phyloP scores from a whole-genome alignment of 2,329 filamentous ascomycete species.

The Geoglossum cookeanum region DNA sequence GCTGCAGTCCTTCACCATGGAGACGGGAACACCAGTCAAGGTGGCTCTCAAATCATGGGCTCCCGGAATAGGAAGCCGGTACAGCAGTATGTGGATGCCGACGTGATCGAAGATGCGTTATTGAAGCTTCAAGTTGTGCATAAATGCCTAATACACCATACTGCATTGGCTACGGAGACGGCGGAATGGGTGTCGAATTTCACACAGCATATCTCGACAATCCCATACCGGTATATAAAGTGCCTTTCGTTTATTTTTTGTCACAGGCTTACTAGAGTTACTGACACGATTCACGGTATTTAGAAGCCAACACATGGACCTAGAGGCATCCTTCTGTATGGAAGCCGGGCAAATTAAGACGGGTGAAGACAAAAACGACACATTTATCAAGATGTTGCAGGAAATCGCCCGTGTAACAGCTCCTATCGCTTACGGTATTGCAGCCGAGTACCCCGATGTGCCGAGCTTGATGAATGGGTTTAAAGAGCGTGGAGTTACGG shows the following conservation, averaged over 20 bases:
- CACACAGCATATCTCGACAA: slow-evolving; percentile 60
- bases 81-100: slow-evolving; percentile 41
- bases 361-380: slow-evolving; percentile 45
- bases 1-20: slow-evolving; percentile 36
- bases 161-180: slow-evolving; percentile 37
- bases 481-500: slow-evolving; percentile 35
- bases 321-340: slow-evolving; percentile 54
- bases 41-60: background rate
- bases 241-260: background rate
- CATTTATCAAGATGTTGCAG: slow-evolving; percentile 57
- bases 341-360: slow-evolving; percentile 55
- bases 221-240: slow-evolving; percentile 42
- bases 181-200: slow-evolving; percentile 55
- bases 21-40: background rate
- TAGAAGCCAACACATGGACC: slow-evolving; percentile 24
- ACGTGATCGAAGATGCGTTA: slow-evolving; percentile 50
- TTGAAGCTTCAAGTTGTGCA: slow-evolving; percentile 51
- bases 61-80: slow-evolving; percentile 22
- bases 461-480: slow-evolving; percentile 39
- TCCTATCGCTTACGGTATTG: slow-evolving; percentile 51
- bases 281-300: slow-evolving; percentile 17
- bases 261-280: background rate
- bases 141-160: slow-evolving; percentile 50
- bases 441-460: slow-evolving; percentile 38
- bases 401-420: slow-evolving; percentile 54